phyloP scores from a whole-genome alignment of 2,329 filamentous ascomycete species.

The Cladosporium sp. region DNA sequence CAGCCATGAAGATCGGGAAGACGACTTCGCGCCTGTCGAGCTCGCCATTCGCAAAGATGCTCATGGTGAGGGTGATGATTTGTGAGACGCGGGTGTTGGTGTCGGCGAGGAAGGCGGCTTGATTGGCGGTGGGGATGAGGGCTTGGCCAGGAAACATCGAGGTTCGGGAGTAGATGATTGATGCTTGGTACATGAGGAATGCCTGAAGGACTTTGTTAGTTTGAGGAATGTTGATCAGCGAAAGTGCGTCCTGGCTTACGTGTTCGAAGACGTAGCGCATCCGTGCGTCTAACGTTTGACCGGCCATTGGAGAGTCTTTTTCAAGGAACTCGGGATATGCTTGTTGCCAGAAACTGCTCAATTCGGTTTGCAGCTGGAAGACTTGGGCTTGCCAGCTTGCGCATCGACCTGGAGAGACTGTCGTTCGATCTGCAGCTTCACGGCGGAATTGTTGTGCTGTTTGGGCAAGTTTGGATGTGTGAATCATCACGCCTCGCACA shows the following conservation, averaged over 20 bases:
- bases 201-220: slow-evolving; percentile 32
- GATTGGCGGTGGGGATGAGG: slow-evolving; percentile 39
- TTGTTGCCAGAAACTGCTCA: slow-evolving; percentile 32
- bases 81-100: slow-evolving; percentile 47
- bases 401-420: slow-evolving; percentile 25
- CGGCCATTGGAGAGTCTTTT: slow-evolving; percentile 25
- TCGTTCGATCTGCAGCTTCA: slow-evolving; percentile 29
- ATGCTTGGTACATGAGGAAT: slow-evolving; percentile 49
- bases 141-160: slow-evolving; percentile 53
- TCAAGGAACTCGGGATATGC: slow-evolving; percentile 32
- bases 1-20: slow-evolving; percentile 58
- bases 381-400: slow-evolving; percentile 31
- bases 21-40: slow-evolving; percentile 49
- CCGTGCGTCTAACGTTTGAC: slow-evolving; percentile 35
- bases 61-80: slow-evolving; percentile 48
- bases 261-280: slow-evolving; percentile 42
- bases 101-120: slow-evolving; percentile 38
- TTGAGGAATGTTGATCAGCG: slow-evolving; percentile 34
- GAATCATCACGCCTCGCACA: slow-evolving; percentile 46
- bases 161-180: slow-evolving; percentile 54
- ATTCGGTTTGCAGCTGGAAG: slow-evolving; percentile 31
- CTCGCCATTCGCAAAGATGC: slow-evolving; percentile 40
- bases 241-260: slow-evolving; percentile 45
- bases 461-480: slow-evolving; percentile 48
- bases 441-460: slow-evolving; percentile 44